Evolutionary conservation across 257 asterid genomes (phyloP).

Genomic region (Capsicum baccatum): DNA sequence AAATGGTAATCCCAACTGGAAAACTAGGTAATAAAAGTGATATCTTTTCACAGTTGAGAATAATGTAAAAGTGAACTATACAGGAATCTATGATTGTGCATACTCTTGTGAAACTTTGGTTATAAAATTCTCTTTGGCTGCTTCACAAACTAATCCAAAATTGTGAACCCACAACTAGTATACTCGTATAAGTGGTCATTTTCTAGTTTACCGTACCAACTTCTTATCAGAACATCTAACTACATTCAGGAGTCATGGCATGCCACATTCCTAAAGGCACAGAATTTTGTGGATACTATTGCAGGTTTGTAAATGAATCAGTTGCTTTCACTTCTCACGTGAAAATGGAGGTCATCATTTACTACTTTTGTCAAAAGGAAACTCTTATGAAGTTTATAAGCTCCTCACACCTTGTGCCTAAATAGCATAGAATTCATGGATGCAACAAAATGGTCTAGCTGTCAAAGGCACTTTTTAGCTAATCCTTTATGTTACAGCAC

Average conservation of each 20-base stretch:
- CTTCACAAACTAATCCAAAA: slow-evolving; percentile 15
- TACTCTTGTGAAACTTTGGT: neutral
- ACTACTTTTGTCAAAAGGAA: neutral
- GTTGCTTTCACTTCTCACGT: neutral
- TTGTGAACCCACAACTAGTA: neutral
- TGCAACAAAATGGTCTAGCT: slow-evolving; percentile 25
- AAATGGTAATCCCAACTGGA: slow-evolving; percentile 25
- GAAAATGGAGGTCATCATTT: neutral
- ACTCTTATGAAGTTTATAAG: neutral
- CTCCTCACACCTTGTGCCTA: slow-evolving; percentile 20
- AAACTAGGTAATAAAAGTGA: neutral
- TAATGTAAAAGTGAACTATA: neutral
- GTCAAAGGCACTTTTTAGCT: slow-evolving; percentile 13
- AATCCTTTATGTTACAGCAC: neutral
- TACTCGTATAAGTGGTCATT: neutral
- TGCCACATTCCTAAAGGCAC: neutral
- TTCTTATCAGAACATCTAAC: neutral
- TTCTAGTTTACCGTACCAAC: neutral
- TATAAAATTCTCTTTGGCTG: neutral
- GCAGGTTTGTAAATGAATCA: neutral
- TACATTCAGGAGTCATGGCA: neutral
- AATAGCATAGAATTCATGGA: neutral
- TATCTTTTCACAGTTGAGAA: neutral
- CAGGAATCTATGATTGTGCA: neutral
- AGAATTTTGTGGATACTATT: neutral